phyloP scores from a whole-genome alignment of 352 stramenopile species.

The Pythium vanterpoolii region DNA sequence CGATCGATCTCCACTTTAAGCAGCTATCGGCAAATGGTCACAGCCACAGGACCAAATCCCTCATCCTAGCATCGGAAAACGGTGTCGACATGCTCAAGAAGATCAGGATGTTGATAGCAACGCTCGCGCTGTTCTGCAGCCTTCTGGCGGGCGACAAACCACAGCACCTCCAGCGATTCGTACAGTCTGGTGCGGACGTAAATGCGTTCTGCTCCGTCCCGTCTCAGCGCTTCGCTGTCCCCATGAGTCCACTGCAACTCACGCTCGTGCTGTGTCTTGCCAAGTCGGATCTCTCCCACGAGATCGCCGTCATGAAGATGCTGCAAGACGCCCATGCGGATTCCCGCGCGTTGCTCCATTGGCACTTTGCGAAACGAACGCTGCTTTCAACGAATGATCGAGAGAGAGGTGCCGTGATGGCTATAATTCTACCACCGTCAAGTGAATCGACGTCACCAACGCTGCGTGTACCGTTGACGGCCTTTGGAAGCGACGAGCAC shows the following conservation, averaged over 20 bases:
- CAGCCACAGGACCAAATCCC: conserved; percentile 44
- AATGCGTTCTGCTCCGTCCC: conserved; percentile 44
- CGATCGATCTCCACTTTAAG: conserved; percentile 56
- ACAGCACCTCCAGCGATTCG: conserved; percentile 36
- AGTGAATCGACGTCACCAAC: conserved; percentile 27
- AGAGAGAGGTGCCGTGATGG: conserved; percentile 19
- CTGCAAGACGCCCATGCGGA: conserved; percentile 45
- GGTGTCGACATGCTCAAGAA: conserved; percentile 30
- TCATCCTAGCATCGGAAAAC: conserved; percentile 42
- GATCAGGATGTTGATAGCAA: conserved; percentile 50
- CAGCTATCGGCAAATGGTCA: conserved; percentile 22
- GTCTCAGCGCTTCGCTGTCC: conserved; percentile 8
- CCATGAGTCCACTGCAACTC: conserved; percentile 47
- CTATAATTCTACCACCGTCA: not conserved
- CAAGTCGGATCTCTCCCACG: conserved; percentile 2
- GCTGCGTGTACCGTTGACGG: conserved; percentile 22
- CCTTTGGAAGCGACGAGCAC: conserved; percentile 34
- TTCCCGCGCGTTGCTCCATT: conserved; percentile 44
- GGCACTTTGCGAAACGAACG: conserved; percentile 52
- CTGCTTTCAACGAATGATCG: conserved; percentile 35
- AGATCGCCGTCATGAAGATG: conserved; percentile 31
- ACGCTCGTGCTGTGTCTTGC: conserved; percentile 32
- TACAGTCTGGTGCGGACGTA: conserved; percentile 48
- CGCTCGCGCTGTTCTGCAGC: conserved; percentile 52
- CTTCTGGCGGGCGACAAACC: conserved; percentile 33